Evolutionary conservation across 148 eudicot species (phyloP).

Genomic region (Fagopyrum tataricum): DNA sequence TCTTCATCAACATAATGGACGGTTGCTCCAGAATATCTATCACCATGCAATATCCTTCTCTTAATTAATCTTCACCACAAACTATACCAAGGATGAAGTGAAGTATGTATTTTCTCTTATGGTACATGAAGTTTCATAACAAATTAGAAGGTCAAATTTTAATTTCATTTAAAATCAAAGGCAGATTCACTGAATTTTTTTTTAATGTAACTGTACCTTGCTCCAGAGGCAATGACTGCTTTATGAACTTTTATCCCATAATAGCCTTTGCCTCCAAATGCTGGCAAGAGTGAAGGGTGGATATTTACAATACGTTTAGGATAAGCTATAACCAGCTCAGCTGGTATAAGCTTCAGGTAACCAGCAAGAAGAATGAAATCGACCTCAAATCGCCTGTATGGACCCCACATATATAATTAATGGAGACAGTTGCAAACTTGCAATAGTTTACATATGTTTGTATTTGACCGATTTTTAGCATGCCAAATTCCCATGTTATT

Average conservation of each 20-base stretch:
- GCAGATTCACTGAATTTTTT: background rate
- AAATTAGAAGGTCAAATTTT: background rate
- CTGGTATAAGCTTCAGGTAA: conserved; percentile 52
- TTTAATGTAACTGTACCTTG: conserved; percentile 49
- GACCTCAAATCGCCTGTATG: conserved; percentile 23
- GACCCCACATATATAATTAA: background rate
- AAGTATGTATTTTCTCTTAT: background rate
- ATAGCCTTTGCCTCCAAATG: conserved; percentile 95
- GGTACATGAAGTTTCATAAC: background rate
- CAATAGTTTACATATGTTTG: background rate
- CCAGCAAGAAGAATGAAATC: conserved; percentile 49
- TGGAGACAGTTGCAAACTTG: background rate
- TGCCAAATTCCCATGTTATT: background rate
- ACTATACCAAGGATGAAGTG: background rate
- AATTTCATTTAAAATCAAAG: background rate
- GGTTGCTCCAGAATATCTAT: conserved; percentile 78
- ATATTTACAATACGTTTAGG: conserved; percentile 76
- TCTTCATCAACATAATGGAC: conserved; percentile 81
- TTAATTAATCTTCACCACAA: background rate
- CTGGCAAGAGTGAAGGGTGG: conserved; percentile 94
- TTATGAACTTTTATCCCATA: conserved; percentile 88
- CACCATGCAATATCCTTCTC: background rate
- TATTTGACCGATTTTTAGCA: background rate
- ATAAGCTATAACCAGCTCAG: conserved; percentile 59
- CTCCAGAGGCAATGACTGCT: conserved; percentile 92